phyloP scores from a whole-genome alignment of 1,139 yeast species.

The Magnusiomyces clavatus region DNA sequence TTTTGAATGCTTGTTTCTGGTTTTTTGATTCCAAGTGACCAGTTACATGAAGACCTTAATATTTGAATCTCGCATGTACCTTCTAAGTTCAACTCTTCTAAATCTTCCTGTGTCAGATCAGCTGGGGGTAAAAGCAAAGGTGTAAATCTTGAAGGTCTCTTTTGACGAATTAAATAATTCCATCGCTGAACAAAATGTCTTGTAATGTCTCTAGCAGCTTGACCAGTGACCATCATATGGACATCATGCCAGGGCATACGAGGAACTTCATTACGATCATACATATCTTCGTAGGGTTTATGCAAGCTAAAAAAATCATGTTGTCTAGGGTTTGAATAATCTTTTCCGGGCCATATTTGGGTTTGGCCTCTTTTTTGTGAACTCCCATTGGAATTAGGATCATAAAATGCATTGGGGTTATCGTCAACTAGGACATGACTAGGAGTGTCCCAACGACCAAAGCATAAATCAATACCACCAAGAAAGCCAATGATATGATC shows the following conservation, averaged over 20 bases:
- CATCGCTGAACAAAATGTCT: slow-evolving; percentile 97
- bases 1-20: slow-evolving; percentile 87
- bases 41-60: slow-evolving; percentile 77
- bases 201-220: slow-evolving; percentile 84
- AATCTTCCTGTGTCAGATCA: slow-evolving; percentile 69
- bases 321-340: slow-evolving; percentile 91
- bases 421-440: slow-evolving; percentile 90
- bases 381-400: slow-evolving; percentile 3
- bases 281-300: slow-evolving; percentile 87
- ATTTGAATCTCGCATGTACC: slow-evolving; percentile 94
- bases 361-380: slow-evolving; percentile 4
- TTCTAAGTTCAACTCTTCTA: slow-evolving; percentile 50
- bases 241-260: slow-evolving; percentile 99
- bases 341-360: slow-evolving; percentile 93
- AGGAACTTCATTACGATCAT: slow-evolving; percentile 71
- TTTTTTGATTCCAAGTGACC: slow-evolving; percentile 86
- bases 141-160: slow-evolving; percentile 87
- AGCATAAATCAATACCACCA: slow-evolving; percentile 95
- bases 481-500: slow-evolving; percentile 86
- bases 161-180: slow-evolving; percentile 88
- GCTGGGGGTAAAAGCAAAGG: slow-evolving; percentile 92
- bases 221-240: slow-evolving; percentile 95
- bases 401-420: slow-evolving; percentile 34
- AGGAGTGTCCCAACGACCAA: slow-evolving; percentile 93
- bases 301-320: slow-evolving; percentile 77